Percentiles rank a stretch among this genome's conserved stretches.
Conservation (phyloP, 441 rosid genomes). For the Erodium trifolium region DNA sequence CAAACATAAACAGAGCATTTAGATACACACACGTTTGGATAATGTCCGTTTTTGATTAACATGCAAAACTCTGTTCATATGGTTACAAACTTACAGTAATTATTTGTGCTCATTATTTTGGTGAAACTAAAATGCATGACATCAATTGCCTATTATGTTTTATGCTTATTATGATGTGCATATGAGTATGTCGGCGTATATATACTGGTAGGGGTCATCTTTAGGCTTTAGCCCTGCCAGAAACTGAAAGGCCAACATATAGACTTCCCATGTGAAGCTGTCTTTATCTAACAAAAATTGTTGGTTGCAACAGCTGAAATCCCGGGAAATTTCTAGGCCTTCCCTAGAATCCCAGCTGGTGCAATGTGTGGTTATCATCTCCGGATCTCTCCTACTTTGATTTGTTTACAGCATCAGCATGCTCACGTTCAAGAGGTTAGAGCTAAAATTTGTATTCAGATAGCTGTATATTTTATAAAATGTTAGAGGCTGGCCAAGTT, state of each 20-base stretch:
- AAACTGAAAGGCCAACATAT: background rate
- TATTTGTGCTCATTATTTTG: background rate
- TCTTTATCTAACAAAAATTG: background rate
- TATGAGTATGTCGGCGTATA: background rate
- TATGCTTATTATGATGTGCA: background rate
- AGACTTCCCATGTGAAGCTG: background rate
- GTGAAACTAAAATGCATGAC: background rate
- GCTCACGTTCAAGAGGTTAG: background rate
- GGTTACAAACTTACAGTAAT: background rate
- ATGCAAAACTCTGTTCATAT: background rate
- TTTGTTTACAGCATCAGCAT: conserved; percentile 4
- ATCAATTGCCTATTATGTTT: background rate
- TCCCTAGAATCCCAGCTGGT: background rate
- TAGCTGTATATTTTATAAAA: background rate
- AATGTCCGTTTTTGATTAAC: background rate
- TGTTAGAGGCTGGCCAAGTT: background rate
- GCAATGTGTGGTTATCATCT: background rate
- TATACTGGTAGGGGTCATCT: background rate
- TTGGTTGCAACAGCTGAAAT: conserved; percentile 8
- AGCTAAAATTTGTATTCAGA: background rate
- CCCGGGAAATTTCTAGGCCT: conserved; percentile 9
- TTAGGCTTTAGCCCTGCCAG: conserved; percentile 6
- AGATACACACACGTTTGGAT: background rate
- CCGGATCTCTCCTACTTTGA: background rate
- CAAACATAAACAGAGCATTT: background rate